Evolutionary conservation across 1,284 basidiomycete genomes (phyloP), one percentile per base, ranked within the genome.

Genomic region (Cryptococcus sp.): DNA sequence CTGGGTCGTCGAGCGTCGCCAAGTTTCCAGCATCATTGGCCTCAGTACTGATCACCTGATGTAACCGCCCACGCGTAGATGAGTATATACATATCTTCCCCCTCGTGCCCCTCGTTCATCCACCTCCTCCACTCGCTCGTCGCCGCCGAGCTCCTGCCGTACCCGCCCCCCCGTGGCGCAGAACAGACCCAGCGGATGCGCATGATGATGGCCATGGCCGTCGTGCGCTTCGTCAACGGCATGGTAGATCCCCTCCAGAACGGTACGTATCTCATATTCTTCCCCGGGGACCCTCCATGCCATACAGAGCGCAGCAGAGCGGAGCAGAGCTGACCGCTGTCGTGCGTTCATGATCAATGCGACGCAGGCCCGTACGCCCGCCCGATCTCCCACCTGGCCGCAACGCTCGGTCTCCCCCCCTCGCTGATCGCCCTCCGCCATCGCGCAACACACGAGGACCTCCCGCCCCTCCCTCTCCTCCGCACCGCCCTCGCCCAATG

Each of bases 391-490:
- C 85, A 87, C 33, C 89, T 98, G 59, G 93, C 96, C 1, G 80
- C 83, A 3, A 87, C 92, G 60, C 83, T 98, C 23, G 88, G 87
- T 0, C 79, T 98, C 2, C 96, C 96, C 0, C 78, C 82, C 0
- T 92, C 89, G 84, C 82, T 98, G 18, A 93, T 98, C n/a, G 90
- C 97, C 62, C 80, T 98, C 5, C 83, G 95, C 38, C 95, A 98
- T 78, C 88, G 91, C 28, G 90, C 91, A 9, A 98, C 95, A 2
- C 95, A 98, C 71, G 95, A 98, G 69, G 91, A 96, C 63, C 78
- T 98, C 16, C 96, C 95, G 0, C 89, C 88, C 61, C 79, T 98
- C 2, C 83, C 85, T 48, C 78, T 94, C 7, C 81, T 97, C 11
- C 82, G 88, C 53, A 83, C 90, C 53, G 91, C 87, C 0, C 83